phyloP scores from a whole-genome alignment of 148 eudicot species.

The Rheum nobile region DNA sequence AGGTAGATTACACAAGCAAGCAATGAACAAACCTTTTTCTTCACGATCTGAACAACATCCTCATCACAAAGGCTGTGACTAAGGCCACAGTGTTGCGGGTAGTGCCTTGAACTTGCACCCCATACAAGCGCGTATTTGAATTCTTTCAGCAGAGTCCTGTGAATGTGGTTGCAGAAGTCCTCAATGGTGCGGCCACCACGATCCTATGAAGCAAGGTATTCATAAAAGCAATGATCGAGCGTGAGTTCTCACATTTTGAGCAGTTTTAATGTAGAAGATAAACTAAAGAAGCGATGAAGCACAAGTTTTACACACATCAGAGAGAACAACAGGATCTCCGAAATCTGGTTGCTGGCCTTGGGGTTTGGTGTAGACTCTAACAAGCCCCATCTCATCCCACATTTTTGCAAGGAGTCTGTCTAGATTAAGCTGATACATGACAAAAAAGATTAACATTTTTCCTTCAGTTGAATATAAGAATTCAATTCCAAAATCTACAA shows the following conservation, averaged over 20 bases:
- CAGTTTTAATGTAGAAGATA: neutral
- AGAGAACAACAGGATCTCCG: slow-evolving; percentile 87
- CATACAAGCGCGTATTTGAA: slow-evolving; percentile 88
- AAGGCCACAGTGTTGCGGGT: slow-evolving; percentile 96
- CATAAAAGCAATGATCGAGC: neutral
- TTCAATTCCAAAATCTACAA: neutral
- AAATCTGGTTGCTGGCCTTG: slow-evolving; percentile 99
- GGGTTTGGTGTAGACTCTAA: slow-evolving; percentile 95
- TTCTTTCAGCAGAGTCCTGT: slow-evolving; percentile 82
- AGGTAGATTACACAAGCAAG: neutral
- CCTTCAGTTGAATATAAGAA: neutral
- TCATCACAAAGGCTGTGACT: slow-evolving; percentile 82
- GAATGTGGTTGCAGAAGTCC: slow-evolving; percentile 92
- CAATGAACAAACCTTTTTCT: slow-evolving; percentile 63
- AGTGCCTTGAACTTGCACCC: slow-evolving; percentile 94
- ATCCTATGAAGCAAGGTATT: slow-evolving; percentile 38
- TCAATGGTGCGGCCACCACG: slow-evolving; percentile 92
- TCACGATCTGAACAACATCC: slow-evolving; percentile 96
- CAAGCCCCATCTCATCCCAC: slow-evolving; percentile 99
- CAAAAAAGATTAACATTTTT: neutral
- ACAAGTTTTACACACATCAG: slow-evolving; percentile 49
- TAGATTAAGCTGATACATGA: slow-evolving; percentile 65
- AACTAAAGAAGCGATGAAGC: neutral
- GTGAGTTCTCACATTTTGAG: neutral
- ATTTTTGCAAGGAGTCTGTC: slow-evolving; percentile 90